Evolutionary conservation across 148 eudicot species (phyloP).

Genomic region (Silene uniflora): DNA sequence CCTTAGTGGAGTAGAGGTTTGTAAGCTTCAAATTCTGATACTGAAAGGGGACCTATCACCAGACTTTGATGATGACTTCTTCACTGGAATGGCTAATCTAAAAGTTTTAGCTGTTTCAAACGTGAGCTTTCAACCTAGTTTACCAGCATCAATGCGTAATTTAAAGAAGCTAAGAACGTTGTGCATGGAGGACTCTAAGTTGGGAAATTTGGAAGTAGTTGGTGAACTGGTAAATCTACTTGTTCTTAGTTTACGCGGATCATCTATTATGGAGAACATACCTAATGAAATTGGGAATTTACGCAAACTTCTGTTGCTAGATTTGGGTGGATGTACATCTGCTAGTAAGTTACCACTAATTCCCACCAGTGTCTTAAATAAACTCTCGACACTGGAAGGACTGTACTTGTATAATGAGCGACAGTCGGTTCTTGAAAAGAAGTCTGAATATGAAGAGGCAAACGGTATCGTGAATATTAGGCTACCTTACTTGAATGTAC

Average conservation of each 20-base stretch:
- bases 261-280: not conserved
- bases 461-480: not conserved
- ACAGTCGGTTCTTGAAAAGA: not conserved
- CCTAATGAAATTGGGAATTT: not conserved
- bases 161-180: not conserved
- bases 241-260: slow-evolving; percentile 3
- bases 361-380: not conserved
- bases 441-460: not conserved
- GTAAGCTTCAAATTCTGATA: slow-evolving; percentile 5
- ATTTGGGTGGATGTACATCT: not conserved
- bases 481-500: not conserved
- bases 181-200: not conserved
- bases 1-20: not conserved
- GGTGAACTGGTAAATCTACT: not conserved
- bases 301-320: slow-evolving; percentile 8
- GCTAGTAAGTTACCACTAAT: not conserved
- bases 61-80: not conserved
- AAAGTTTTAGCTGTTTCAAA: not conserved
- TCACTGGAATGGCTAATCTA: not conserved
- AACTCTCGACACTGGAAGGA: not conserved
- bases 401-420: not conserved
- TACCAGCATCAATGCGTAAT: not conserved
- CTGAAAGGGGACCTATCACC: not conserved
- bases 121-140: not conserved
- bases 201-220: slow-evolving; percentile 5